Conservation (phyloP, 2,329 filamentous ascomycete species). For the Capronia epimyces region DNA sequence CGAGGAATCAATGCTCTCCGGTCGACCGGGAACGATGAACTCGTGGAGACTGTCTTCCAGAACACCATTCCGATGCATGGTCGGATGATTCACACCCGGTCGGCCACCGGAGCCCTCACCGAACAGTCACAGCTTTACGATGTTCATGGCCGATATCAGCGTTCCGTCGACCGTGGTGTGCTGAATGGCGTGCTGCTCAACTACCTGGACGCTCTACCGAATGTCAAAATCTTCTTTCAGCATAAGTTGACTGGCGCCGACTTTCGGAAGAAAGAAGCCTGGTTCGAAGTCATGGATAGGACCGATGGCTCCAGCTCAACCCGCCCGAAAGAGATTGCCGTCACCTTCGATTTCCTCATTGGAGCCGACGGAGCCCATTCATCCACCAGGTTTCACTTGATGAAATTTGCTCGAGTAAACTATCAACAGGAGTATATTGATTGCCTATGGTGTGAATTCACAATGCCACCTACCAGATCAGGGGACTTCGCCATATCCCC, state of each 20-base stretch:
- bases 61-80: conserved; percentile 89
- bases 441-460: conserved; percentile 95
- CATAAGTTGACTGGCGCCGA: conserved; percentile 90
- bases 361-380: conserved; percentile 95
- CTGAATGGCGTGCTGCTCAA: conserved; percentile 82
- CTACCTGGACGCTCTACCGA: conserved; percentile 73
- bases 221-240: conserved; percentile 87
- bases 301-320: conserved; percentile 12
- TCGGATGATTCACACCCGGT: conserved; percentile 85
- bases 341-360: conserved; percentile 86
- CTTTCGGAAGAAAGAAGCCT: conserved; percentile 71
- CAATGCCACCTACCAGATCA: conserved; percentile 54
- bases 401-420: conserved; percentile 88
- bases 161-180: conserved; percentile 75
- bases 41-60: conserved; percentile 68
- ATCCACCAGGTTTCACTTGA: conserved; percentile 81
- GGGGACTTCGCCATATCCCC: conserved; percentile 72
- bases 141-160: conserved; percentile 77
- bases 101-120: conserved; percentile 60
- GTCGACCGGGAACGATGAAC: conserved; percentile 58
- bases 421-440: conserved; percentile 95
- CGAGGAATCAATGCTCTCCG: conserved; percentile 85
- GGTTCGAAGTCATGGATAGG: conserved; percentile 63
- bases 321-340: conserved; percentile 67
- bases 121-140: conserved; percentile 86